Conservation (phyloP, 345 rosid species). For the Salix brachista region DNA sequence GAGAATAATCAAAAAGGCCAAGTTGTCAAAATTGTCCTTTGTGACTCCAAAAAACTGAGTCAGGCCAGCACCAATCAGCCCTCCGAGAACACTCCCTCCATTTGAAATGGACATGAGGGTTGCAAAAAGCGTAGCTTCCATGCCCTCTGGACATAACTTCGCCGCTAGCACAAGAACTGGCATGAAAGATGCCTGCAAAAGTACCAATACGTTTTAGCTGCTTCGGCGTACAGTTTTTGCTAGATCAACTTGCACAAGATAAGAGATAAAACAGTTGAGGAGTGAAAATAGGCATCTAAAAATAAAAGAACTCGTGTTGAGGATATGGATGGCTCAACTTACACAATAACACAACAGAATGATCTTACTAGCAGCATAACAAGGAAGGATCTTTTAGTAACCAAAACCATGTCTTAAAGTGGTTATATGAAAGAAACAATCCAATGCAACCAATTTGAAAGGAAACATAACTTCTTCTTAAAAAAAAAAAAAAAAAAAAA, state of each 20-base stretch:
- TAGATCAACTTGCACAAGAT: neutral
- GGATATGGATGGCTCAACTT: neutral
- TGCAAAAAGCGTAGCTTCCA: slow-evolving; percentile 96
- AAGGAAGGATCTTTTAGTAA: neutral
- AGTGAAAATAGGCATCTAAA: neutral
- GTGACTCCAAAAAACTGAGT: slow-evolving; percentile 80
- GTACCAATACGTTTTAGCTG: neutral
- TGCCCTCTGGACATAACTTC: slow-evolving; percentile 88
- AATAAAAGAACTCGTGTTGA: neutral
- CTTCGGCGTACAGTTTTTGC: neutral
- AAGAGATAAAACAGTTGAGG: neutral
- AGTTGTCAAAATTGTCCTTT: slow-evolving; percentile 69
- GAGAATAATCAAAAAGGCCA: slow-evolving; percentile 57
- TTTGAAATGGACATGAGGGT: slow-evolving; percentile 94
- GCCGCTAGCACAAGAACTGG: slow-evolving; percentile 94
- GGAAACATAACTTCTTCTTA: neutral
- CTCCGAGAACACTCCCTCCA: slow-evolving; percentile 88
- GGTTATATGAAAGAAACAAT: neutral
- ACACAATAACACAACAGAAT: neutral
- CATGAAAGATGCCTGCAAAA: slow-evolving; percentile 86
- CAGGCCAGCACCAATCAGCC: slow-evolving; percentile 81
- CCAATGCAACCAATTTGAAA: neutral
- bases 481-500: too few relatives aligned
- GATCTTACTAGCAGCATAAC: neutral
- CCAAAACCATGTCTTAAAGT: neutral